These are phyloP conservation scores for Solanum boliviense DNA, from an alignment of 257 asterid genomes.

Conservation along the genomic window DNA sequence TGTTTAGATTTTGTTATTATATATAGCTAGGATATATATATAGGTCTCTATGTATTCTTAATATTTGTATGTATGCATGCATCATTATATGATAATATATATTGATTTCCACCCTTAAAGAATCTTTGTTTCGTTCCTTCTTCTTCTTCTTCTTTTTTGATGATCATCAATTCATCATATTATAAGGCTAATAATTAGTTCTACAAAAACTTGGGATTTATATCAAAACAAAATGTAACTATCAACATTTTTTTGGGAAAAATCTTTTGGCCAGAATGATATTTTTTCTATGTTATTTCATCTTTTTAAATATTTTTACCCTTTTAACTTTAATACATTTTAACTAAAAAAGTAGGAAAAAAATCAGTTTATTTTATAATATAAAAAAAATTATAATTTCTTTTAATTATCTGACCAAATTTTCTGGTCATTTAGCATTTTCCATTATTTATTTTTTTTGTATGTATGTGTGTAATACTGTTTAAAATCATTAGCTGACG, in stretches of 20 bases:
- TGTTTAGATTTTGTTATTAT: not conserved
- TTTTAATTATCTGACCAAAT: too few relatives aligned
- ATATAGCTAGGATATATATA: not conserved
- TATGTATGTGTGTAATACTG: not conserved
- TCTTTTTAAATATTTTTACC: too few relatives aligned
- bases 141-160: not conserved
- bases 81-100: not conserved
- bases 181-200: not conserved
- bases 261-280: too few relatives aligned
- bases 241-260: not conserved
- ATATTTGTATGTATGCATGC: not conserved
- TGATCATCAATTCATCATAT: not conserved
- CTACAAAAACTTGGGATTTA: not conserved
- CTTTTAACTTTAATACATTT: too few relatives aligned
- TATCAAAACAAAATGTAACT: not conserved
- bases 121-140: not conserved
- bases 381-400: too few relatives aligned
- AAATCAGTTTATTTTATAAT: too few relatives aligned
- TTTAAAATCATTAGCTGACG: not conserved
- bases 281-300: too few relatives aligned
- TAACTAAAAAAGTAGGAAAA: too few relatives aligned
- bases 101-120: not conserved
- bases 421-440: too few relatives aligned
- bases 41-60: not conserved
- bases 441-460: accelerated